Base-by-base conservation (phyloP, 768 basidiomycete species). In the Cystobasidium onofrii region DNA sequence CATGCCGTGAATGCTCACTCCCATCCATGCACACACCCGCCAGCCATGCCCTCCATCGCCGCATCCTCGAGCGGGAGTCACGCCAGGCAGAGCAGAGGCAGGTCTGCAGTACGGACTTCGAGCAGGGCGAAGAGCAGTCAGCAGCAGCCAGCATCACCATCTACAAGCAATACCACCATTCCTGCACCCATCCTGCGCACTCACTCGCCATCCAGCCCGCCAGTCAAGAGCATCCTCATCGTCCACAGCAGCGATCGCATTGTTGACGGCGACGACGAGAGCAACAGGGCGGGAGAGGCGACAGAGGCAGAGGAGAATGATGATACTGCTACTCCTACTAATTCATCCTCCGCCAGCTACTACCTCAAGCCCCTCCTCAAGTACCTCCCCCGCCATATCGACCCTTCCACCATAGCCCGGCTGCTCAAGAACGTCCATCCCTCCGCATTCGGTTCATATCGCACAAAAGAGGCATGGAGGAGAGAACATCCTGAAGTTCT, bases 391-490 rank as follows among this genome's bases (percentile, higher is more conserved):
- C 33, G 44, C 31, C 50, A 71, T 60, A 46, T 71, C 29, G 69
- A 71, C 41, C 69, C 69, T 9, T 29, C 33, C 18, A 55, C 29
- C 18, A 33, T 71, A 15, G 33, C 33, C n/a, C 27, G 54, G 1
- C 39, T 71, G 10, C 55, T 71, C 15, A 60, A 60, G 29, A 34
- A 36, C 23, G 69, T 71, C 54, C 69, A 71, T 44, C 69, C 69
- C 3, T 31, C 69, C 6, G 69, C 69, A 34, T 71, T 71, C 61
- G 69, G 69, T n/a, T 20, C 52, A 29, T 71, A 57, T 54, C 61
- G 55, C 15, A 71, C 69, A 9, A 71, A 71, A 60, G 69, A 71
- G 25, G 69, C 55, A 1, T 71, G 69, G 69, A 55, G 69, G 69
- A 71, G 36, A 25, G 69, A 71, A 39, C 29, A 71, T 60, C 52